Conservation (phyloP, 257 asterid species). For the Eucommia ulmoides region DNA sequence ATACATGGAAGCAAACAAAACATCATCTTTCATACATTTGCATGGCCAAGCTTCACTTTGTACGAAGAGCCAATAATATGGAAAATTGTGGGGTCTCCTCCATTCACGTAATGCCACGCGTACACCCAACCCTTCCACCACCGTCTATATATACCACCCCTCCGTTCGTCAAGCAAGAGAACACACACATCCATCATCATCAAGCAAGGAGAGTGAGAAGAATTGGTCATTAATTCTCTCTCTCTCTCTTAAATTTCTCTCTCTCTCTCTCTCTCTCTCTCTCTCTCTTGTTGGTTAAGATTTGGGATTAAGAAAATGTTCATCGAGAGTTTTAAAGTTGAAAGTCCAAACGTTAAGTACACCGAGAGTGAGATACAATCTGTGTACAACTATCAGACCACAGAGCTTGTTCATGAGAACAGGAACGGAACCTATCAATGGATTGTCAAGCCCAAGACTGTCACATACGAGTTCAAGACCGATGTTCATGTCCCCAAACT, state of each 20-base stretch:
- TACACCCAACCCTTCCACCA: background rate
- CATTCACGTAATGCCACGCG: slow-evolving; percentile 11
- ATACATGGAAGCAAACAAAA: too few species aligned
- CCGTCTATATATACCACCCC: background rate
- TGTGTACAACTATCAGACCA: slow-evolving; percentile 69
- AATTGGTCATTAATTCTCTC: background rate
- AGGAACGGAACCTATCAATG: slow-evolving; percentile 69
- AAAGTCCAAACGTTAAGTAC: slow-evolving; percentile 86
- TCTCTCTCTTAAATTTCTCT: background rate
- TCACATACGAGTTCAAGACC: slow-evolving; percentile 77
- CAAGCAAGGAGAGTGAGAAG: background rate
- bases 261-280: background rate
- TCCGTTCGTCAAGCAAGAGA: background rate
- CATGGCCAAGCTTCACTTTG: slow-evolving; percentile 38
- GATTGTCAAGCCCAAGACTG: slow-evolving; percentile 87
- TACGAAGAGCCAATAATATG: background rate
- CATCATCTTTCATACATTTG: too few species aligned
- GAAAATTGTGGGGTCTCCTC: slow-evolving; percentile 8
- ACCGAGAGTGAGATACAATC: slow-evolving; percentile 66
- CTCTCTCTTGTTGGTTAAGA: background rate
- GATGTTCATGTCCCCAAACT: slow-evolving; percentile 70
- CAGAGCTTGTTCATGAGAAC: slow-evolving; percentile 86
- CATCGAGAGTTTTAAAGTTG: slow-evolving; percentile 81
- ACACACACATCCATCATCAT: background rate
- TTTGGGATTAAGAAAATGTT: slow-evolving; percentile 34